phyloP scores from a whole-genome alignment of 2,329 filamentous ascomycete genomes.

The Aspergillus japonicus region DNA sequence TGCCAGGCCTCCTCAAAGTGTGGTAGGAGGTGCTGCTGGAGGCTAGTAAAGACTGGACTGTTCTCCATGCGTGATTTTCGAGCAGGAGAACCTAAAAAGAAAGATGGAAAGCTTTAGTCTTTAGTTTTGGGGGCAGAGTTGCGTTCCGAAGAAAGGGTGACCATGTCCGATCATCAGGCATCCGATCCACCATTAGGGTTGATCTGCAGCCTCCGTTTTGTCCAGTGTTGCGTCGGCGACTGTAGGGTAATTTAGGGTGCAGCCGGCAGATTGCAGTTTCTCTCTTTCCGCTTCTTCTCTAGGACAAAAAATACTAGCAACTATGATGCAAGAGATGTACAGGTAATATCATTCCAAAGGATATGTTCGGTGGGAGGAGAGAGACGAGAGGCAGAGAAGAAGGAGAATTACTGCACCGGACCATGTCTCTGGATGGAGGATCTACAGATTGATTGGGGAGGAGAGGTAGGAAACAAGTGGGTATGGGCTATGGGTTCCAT shows the following conservation, averaged over 20 bases:
- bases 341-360: background rate
- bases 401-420: background rate
- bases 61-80: conserved; percentile 6
- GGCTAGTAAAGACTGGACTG: background rate
- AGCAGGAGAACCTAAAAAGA: background rate
- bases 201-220: conserved; percentile 1
- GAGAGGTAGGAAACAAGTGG: background rate
- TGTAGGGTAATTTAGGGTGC: background rate
- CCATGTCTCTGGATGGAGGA: conserved; percentile 1
- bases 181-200: conserved; percentile 8
- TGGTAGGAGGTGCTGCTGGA: background rate
- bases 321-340: too few species aligned
- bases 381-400: background rate
- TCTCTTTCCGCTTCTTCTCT: background rate
- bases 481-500: background rate
- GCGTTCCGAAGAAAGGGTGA: background rate
- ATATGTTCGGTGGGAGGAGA: background rate
- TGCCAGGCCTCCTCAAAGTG: background rate
- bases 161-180: conserved; percentile 4
- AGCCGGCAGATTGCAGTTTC: background rate
- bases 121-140: background rate
- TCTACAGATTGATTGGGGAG: background rate
- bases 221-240: background rate
- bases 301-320: too few species aligned
- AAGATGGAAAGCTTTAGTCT: conserved; percentile 4